Evolutionary conservation across 805 yeast genomes (phyloP), one percentile per base, ranked within the genome.

Genomic region (Monosporozyma servazzii): DNA sequence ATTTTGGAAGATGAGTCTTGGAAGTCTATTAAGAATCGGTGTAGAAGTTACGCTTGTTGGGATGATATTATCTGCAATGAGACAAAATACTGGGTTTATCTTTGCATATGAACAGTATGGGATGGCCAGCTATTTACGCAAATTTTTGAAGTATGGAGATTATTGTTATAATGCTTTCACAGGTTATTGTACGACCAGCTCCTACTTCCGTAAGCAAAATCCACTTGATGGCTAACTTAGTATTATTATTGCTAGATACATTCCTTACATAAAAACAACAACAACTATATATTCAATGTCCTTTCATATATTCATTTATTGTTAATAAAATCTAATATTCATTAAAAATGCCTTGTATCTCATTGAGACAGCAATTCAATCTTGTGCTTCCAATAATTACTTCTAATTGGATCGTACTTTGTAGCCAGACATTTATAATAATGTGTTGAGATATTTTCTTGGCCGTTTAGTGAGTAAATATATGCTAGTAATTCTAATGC

Each of bases 51-150:
- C 90, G 3, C 72, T 90, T 52, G 71, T 88, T 8, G 86, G 96
- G 2, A 80, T 93, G 65, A 73, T 90, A 13, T 71, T 91, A 44
- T 96, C 97, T 0, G 96, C 96, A 3, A 76, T 90, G 49, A 84
- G 88, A 64, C 77, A 88, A 55, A 82, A 86, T 55, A 86, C 96
- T 0, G 97, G 97, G 0, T 72, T 82, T 46, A 77, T 77, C 57
- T 69, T 66, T 39, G 60, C 64, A 1, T 68, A 69, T 56, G 65
- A 69, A 45, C 43, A 51, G 1, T 68, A 64, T 37, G 73, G 67
- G 52, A 58, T 76, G 56, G 70, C 80, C 11, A 65, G 70, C 33
- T 75, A 79, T 71, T 66, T 84, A 43, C 72, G 73, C 20, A 74
- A 75, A 51, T 82, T 80, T 55, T 69, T 84, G 30, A 63, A 71